phyloP scores from a whole-genome alignment of 2,329 filamentous ascomycete genomes.

The Fusarium nelsonii region DNA sequence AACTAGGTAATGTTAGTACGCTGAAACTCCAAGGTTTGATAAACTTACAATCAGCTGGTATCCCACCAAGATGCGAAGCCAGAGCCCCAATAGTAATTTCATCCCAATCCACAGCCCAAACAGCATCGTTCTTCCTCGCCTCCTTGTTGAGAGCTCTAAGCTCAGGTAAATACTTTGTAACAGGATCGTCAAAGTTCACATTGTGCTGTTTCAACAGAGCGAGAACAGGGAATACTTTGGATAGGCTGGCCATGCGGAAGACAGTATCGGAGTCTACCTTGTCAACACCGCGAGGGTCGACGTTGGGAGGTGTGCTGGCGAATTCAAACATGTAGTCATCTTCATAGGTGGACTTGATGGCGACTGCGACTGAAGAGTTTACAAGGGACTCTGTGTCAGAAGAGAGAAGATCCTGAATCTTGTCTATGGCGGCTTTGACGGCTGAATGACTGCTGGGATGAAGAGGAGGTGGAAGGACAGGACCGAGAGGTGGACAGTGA shows the following conservation, averaged over 20 bases:
- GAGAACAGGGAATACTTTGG: conserved; percentile 17
- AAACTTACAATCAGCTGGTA: conserved; percentile 16
- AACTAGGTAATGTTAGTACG: neutral
- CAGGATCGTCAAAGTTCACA: conserved; percentile 5
- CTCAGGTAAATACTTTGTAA: conserved; percentile 28
- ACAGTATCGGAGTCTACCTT: conserved; percentile 16
- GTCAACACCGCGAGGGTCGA: conserved; percentile 18
- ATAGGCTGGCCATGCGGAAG: conserved; percentile 27
- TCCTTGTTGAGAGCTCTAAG: conserved; percentile 15
- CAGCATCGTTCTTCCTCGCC: conserved; percentile 6
- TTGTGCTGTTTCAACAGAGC: conserved; percentile 10
- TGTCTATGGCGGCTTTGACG: neutral
- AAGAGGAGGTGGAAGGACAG: conserved; percentile 3
- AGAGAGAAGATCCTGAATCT: neutral
- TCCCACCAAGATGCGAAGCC: conserved; percentile 10
- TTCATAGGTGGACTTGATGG: conserved; percentile 19
- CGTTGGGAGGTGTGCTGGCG: conserved; percentile 3
- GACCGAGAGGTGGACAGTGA: conserved; percentile 20
- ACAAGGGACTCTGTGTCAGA: neutral
- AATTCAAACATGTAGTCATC: conserved; percentile 24
- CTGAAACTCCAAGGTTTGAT: rapidly evolving
- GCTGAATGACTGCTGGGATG: conserved; percentile 1
- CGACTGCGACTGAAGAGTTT: conserved; percentile 3
- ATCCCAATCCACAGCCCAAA: conserved; percentile 30
- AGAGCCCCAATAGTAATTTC: conserved; percentile 14